These are phyloP conservation scores for Colletotrichum nymphaeae DNA, from an alignment of 2,329 filamentous ascomycete species.

Conservation along the genomic window DNA sequence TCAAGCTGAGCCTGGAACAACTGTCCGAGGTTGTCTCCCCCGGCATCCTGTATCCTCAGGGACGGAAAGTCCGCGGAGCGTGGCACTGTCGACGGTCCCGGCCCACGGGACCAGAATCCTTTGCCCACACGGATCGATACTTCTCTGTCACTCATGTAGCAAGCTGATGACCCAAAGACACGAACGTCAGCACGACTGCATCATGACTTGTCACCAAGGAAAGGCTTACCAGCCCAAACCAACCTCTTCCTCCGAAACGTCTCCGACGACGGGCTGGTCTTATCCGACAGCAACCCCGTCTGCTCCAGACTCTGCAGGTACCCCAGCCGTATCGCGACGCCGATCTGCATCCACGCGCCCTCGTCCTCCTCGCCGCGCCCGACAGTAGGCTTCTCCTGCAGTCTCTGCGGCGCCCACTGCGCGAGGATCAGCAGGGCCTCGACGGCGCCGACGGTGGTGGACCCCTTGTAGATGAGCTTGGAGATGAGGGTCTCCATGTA, in stretches of 20 bases:
- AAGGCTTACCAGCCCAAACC: slow-evolving; percentile 70
- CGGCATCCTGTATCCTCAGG: slow-evolving; percentile 66
- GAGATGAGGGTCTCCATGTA: slow-evolving; percentile 79
- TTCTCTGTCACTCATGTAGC: slow-evolving; percentile 74
- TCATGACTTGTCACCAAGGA: background rate
- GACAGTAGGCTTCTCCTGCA: slow-evolving; percentile 70
- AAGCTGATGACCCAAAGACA: slow-evolving; percentile 50
- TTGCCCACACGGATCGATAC: slow-evolving; percentile 79
- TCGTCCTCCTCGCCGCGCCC: slow-evolving; percentile 80
- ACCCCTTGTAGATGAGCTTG: slow-evolving; percentile 72
- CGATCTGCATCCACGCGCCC: slow-evolving; percentile 82
- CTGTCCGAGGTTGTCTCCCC: slow-evolving; percentile 74
- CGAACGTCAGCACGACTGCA: background rate
- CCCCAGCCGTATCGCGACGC: slow-evolving; percentile 74
- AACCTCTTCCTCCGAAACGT: slow-evolving; percentile 72
- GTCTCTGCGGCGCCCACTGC: slow-evolving; percentile 78
- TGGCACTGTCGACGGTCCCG: slow-evolving; percentile 73
- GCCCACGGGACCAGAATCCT: slow-evolving; percentile 80
- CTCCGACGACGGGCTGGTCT: slow-evolving; percentile 65
- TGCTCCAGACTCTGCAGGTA: slow-evolving; percentile 78
- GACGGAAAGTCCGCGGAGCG: slow-evolving; percentile 76
- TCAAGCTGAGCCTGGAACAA: slow-evolving; percentile 79
- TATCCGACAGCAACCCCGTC: slow-evolving; percentile 70
- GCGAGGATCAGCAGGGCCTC: slow-evolving; percentile 77
- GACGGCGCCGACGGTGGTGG: slow-evolving; percentile 76